Evolutionary conservation across 768 basidiomycete species (phyloP).

Genomic region (Serendipita sp.): DNA sequence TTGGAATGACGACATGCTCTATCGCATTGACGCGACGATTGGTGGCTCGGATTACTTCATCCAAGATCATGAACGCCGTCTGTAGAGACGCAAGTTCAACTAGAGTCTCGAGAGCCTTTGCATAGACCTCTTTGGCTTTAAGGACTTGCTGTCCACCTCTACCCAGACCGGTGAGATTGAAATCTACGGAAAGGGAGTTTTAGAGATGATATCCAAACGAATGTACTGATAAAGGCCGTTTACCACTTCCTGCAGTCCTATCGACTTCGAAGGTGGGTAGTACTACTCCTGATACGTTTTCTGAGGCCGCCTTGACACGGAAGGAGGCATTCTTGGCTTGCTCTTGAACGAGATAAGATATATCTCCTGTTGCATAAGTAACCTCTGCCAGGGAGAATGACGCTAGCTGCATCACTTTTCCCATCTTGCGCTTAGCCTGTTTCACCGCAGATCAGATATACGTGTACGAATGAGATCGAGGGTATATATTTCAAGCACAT

Average conservation of each 20-base stretch:
- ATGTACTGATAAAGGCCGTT: conserved; percentile 9
- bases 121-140: conserved; percentile 91
- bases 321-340: conserved; percentile 84
- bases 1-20: conserved; percentile 91
- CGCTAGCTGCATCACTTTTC: conserved; percentile 93
- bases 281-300: conserved; percentile 95
- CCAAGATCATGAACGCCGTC: conserved; percentile 95
- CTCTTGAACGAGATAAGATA: conserved; percentile 95
- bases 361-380: conserved; percentile 93
- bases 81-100: conserved; percentile 94
- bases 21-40: conserved; percentile 98
- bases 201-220: background rate
- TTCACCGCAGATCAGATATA: background rate
- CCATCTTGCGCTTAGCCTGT: conserved; percentile 98
- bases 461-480: background rate
- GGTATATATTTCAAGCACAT: conserved; percentile 14
- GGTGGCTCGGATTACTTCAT: conserved; percentile 98
- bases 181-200: conserved; percentile 37
- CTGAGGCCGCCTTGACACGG: conserved; percentile 85
- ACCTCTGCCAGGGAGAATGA: conserved; percentile 99
- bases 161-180: conserved; percentile 92
- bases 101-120: conserved; percentile 91
- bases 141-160: conserved; percentile 93
- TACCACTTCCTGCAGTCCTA: conserved; percentile 70
- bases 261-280: conserved; percentile 91